Conservation (phyloP, 2,329 filamentous ascomycete genomes). For the Xylaria sp. region DNA sequence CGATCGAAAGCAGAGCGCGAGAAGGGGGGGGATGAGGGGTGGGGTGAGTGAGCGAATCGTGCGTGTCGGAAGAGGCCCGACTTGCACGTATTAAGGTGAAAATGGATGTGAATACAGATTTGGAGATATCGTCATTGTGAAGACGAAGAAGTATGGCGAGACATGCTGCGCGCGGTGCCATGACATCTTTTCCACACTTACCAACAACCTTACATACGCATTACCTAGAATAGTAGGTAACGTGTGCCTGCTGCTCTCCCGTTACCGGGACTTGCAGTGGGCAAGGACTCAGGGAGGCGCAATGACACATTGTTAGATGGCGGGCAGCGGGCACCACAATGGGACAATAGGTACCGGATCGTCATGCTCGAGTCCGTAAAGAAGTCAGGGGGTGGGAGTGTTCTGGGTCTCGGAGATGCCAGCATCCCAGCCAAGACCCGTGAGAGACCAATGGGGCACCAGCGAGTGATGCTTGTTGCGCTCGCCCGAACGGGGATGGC, state of each 20-base stretch:
- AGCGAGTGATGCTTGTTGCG: not conserved
- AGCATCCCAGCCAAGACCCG: slow-evolving; percentile 6
- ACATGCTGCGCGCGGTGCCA: too few relatives aligned
- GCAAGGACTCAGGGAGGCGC: slow-evolving; percentile 7
- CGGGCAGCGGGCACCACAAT: slow-evolving; percentile 20
- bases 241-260: slow-evolving; percentile 3
- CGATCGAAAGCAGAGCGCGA: slow-evolving; percentile 10
- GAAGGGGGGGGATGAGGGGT: slow-evolving; percentile 9
- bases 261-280: slow-evolving; percentile 6
- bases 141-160: not conserved
- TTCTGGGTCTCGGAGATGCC: slow-evolving; percentile 22
- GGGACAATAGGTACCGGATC: slow-evolving; percentile 15
- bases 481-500: slow-evolving; percentile 12
- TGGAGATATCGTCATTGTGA: slow-evolving; percentile 8
- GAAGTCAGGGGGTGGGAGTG: not conserved
- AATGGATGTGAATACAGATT: not conserved
- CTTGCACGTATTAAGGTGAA: not conserved
- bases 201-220: not conserved
- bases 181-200: not conserved
- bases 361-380: slow-evolving; percentile 12
- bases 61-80: not conserved
- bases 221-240: slow-evolving; percentile 8
- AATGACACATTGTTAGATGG: slow-evolving; percentile 6
- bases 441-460: not conserved
- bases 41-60: not conserved